Evolutionary conservation across 371 early-diverging fungal species (phyloP).

Genomic region (Lichtheimia hyalospora): DNA sequence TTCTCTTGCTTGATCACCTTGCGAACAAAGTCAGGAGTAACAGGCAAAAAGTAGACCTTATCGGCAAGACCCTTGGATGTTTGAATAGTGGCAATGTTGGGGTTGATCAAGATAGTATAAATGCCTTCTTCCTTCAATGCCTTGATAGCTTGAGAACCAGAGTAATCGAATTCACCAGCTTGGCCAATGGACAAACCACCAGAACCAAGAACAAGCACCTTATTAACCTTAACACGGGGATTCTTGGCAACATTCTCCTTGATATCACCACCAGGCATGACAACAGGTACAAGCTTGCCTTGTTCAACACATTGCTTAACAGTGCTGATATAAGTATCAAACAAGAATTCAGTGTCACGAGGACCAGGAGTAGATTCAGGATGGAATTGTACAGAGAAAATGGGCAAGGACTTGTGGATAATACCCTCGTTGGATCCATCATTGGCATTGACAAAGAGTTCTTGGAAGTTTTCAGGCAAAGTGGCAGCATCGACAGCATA

Average conservation of each 20-base stretch:
- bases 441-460: slow-evolving; percentile 96
- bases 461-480: slow-evolving; percentile 77
- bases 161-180: slow-evolving; percentile 98
- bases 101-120: slow-evolving; percentile 90
- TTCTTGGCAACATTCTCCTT: slow-evolving; percentile 52
- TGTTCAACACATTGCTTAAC: slow-evolving; percentile 71
- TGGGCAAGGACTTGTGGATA: slow-evolving; percentile 84
- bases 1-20: slow-evolving; percentile 87
- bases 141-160: slow-evolving; percentile 95
- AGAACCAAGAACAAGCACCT: slow-evolving; percentile 91
- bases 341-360: slow-evolving; percentile 94
- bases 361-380: slow-evolving; percentile 98
- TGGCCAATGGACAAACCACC: slow-evolving; percentile 96
- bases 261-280: slow-evolving; percentile 66
- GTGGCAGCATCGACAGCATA: slow-evolving; percentile 90
- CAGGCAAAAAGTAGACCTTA: slow-evolving; percentile 92
- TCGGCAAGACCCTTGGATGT: slow-evolving; percentile 93
- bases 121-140: slow-evolving; percentile 89
- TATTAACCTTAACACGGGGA: slow-evolving; percentile 69
- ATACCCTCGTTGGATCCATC: slow-evolving; percentile 98
- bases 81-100: slow-evolving; percentile 97
- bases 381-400: slow-evolving; percentile 98
- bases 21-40: slow-evolving; percentile 88
- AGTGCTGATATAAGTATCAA: slow-evolving; percentile 87
- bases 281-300: slow-evolving; percentile 73